Evolutionary conservation across 495 filamentous ascomycete species (phyloP), one percentile per base, ranked within the genome.

Genomic region (Haplographium delicatum): DNA sequence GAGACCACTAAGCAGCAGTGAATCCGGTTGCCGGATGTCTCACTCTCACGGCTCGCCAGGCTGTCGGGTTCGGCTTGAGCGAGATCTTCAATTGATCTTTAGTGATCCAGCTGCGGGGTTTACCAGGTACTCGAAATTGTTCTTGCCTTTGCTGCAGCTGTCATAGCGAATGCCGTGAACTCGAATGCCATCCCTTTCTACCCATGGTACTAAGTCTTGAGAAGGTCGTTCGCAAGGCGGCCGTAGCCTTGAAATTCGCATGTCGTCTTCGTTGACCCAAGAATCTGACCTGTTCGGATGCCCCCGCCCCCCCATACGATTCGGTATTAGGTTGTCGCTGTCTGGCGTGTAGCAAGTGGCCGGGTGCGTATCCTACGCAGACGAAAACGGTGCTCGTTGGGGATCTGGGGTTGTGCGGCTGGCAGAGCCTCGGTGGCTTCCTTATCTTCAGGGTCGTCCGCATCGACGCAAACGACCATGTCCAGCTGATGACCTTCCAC

Each of bases 111-210:
- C 45, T 20, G 31, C 51, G 9, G n/a, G n/a, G n/a, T n/a, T n/a
- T n/a, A n/a, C n/a, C n/a, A n/a, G 28, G 31, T 51, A 53, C 54
- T 58, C 43, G 28, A 58, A 57, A 53, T 47, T 22, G 39, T 58
- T 58, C 28, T 30, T 54, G 50, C 50, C 43, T 53, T 58, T 53
- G 52, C 52, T 50, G 50, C 49, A 24, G 24, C 23, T 35, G 24
- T 40, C 22, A 51, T 7, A 38, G 50, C 54, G 54, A 37, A 53
- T 51, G 15, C 38, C 22, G 48, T 40, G 35, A 46, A 56, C 53
- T 50, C 47, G 34, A 9, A 38, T 38, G 19, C 6, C 28, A n/a
- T 16, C 34, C 34, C 34, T 42, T 42, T 56, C 39, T 46, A 47
- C 53, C 28, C 5, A 50, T 58, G 37, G 50, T 20, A 41, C 41